A percentile compares a stretch with the other conserved stretches of the same genome.
Evolutionary conservation across 78 protist species (phyloP).

Genomic region (Isochrysis galbana): DNA sequence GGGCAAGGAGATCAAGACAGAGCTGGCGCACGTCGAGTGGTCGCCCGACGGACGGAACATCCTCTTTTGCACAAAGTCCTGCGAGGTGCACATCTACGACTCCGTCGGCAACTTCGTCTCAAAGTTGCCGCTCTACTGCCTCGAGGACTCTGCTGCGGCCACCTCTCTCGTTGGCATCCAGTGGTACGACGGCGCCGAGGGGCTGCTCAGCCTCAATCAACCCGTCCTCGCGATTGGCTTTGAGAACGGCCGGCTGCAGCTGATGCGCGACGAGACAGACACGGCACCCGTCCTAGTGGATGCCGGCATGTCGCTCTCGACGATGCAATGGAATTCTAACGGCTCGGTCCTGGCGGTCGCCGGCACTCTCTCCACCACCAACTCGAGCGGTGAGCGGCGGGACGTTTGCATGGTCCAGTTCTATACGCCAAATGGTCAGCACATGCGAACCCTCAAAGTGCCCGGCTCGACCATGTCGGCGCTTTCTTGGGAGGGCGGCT

Average conservation of each 20-base stretch:
- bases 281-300: conserved; percentile 62
- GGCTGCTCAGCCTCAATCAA: background rate
- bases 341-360: no score
- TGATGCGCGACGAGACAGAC: conserved; percentile 54
- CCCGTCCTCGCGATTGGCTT: conserved; percentile 69
- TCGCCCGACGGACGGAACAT: conserved; percentile 65
- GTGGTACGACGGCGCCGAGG: conserved; percentile 56
- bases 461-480: conserved; percentile 57
- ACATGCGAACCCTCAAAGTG: conserved; percentile 52
- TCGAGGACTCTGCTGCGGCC: background rate
- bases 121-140: conserved; percentile 10
- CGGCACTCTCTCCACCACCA: no score
- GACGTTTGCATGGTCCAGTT: conserved; percentile 55
- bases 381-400: no score
- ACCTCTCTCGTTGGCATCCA: conserved; percentile 8
- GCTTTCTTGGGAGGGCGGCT: conserved; percentile 72
- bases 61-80: conserved; percentile 40
- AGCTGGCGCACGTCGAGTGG: conserved; percentile 65
- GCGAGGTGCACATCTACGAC: conserved; percentile 64
- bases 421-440: conserved; percentile 66
- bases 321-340: conserved; percentile 61
- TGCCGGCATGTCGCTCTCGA: conserved; percentile 58
- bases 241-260: conserved; percentile 54
- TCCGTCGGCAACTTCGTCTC: conserved; percentile 26
- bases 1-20: conserved; percentile 65